Evolutionary conservation across 164 flowering plant species (phyloP).

Genomic region (Vitis rotundifolia): DNA sequence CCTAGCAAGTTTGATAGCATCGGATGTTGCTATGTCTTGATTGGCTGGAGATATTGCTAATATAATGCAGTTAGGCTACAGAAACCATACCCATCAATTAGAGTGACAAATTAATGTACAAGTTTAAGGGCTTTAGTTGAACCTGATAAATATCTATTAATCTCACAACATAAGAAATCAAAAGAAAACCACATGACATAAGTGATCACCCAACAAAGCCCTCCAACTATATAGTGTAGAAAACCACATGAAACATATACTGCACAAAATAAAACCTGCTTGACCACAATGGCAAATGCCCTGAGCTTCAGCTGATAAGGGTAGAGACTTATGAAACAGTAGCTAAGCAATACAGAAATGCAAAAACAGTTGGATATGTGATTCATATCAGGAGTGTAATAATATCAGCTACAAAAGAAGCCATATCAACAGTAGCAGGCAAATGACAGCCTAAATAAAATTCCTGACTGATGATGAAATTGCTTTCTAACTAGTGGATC

Average conservation of each 20-base stretch:
- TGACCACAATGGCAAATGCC: neutral
- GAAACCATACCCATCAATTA: slow-evolving; percentile 3
- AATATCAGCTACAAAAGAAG: too few relatives aligned
- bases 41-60: slow-evolving; percentile 79
- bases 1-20: slow-evolving; percentile 76
- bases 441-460: too few relatives aligned
- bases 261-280: neutral
- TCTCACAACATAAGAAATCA: too few relatives aligned
- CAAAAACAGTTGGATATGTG: too few relatives aligned
- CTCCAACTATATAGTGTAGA: too few relatives aligned
- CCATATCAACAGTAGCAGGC: too few relatives aligned
- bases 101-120: neutral
- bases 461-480: too few relatives aligned
- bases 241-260: neutral
- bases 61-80: slow-evolving; percentile 69
- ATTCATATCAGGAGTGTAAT: too few relatives aligned
- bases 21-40: slow-evolving; percentile 85
- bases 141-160: neutral
- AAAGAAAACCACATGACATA: neutral
- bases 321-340: neutral
- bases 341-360: neutral
- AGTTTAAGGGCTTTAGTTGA: neutral
- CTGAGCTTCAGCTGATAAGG: neutral
- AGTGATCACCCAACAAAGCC: neutral
- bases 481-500: too few relatives aligned